A percentile compares a stretch with the other conserved stretches of the same genome.
Evolutionary conservation across 129 eudicot species (phyloP).

Genomic region (Lactuca sativa): DNA sequence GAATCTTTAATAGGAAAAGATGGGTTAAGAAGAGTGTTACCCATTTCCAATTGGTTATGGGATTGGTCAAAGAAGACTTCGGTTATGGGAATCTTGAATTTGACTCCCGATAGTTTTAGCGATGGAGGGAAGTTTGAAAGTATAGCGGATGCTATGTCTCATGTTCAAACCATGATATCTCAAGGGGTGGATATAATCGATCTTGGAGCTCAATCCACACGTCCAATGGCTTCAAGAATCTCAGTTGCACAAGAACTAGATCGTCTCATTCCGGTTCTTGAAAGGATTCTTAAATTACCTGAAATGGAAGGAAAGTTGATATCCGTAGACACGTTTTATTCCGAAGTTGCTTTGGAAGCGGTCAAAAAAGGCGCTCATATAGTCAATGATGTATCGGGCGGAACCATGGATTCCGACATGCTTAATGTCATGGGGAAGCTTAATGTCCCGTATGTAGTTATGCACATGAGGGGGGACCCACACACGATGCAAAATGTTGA

Average conservation of each 20-base stretch:
- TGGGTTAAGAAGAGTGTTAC: conserved; percentile 84
- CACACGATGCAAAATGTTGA: conserved; percentile 76
- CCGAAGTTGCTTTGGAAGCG: conserved; percentile 83
- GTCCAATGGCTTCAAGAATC: conserved; percentile 78
- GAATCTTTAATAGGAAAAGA: conserved; percentile 73
- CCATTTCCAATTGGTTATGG: conserved; percentile 57
- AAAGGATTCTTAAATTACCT: conserved; percentile 56
- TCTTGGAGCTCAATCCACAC: conserved; percentile 94
- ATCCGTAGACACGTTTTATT: conserved; percentile 80
- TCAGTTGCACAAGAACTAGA: conserved; percentile 74
- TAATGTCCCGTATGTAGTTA: conserved; percentile 60
- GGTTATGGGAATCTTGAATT: conserved; percentile 80
- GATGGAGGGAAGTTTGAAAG: conserved; percentile 85
- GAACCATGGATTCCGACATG: conserved; percentile 66
- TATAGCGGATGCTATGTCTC: conserved; percentile 63
- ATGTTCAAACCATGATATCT: conserved; percentile 53
- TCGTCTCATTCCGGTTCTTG: conserved; percentile 75
- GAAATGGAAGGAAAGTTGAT: conserved; percentile 74
- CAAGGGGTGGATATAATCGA: conserved; percentile 91
- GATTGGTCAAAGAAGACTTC: conserved; percentile 85
- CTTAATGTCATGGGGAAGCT: conserved; percentile 53
- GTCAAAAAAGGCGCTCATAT: conserved; percentile 76
- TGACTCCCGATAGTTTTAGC: conserved; percentile 96
- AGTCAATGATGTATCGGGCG: conserved; percentile 86
- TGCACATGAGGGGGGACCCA: conserved; percentile 98